Base-by-base conservation (phyloP, 2,329 filamentous ascomycete species). In the Nemania sp. region DNA sequence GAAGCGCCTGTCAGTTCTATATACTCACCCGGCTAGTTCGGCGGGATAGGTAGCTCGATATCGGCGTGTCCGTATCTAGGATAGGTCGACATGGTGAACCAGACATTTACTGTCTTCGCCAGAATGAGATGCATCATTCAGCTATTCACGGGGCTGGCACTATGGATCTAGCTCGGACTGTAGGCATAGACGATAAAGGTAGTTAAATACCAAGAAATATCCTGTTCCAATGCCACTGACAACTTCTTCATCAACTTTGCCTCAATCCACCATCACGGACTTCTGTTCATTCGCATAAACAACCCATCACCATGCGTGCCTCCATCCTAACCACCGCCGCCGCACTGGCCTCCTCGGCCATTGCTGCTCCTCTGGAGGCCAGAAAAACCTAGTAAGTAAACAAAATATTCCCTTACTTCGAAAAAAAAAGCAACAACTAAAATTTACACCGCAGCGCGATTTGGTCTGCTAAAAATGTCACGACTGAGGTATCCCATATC, bases 231-330 rank as follows among this genome's bases (percentile, higher is more conserved):
- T 14, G 28, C 4, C 11, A 9, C 3, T 5, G 3, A 41, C 15
- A 8, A 39, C 5, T 7, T 17, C 12, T 6, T 22, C 31, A 28
- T 17, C 2, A n/a, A n/a, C 17, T 31, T 31, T 12, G n/a, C 28
- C 26, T 31, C 28, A 31, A 12, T 14, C 9, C 28, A 31, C 28
- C 28, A 31, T 24, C 33, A 15, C 4, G 37, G 20, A 31, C 22
- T 36, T 41, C 15, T 20, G 6, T 2, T 49, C 23, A n/a, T 28
- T 2, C 12, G 24, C 31, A 40, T 26, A 33, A 31, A 31, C 15
- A 44, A 22, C n/a, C 8, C 15, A 7, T 50, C 46, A 42, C 34
- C 11, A 54, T 46, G 47, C 52, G 23, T 14, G 14, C 46, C 24
- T 41, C 40, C 19, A 20, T 49, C 41, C 17, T 50, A 0, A 36